Base-by-base conservation (phyloP, 2,329 filamentous ascomycete genomes). In the Aureobasidium sp. region DNA sequence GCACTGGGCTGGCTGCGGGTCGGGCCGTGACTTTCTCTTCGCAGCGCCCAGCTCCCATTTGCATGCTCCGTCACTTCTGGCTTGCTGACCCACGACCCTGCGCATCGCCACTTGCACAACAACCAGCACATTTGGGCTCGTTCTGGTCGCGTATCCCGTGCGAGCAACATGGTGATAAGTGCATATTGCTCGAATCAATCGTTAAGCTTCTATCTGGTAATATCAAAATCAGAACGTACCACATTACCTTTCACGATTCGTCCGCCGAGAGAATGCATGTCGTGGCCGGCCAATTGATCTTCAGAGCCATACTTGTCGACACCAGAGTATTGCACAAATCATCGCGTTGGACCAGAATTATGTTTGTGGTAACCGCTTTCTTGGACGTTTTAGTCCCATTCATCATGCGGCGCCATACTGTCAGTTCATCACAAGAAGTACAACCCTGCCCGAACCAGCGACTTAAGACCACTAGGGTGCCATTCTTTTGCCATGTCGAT, bases 1-100 rank as follows among this genome's bases (percentile, higher is more conserved):
- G n/a, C 29, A 51, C 48, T n/a, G n/a, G 31, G 20, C 34, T 36
- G 49, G 17, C 11, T 37, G 20, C 48, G 49, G 49, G 12, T 27
- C 49, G 34, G 31, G n/a, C 49, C 49, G 49, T 8, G 47, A 39
- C 49, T 52, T 47, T 59, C 44, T 41, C 56, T 29, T 49, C 56
- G 55, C 55, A n/a, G 39, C 49, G 49, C 39, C 31, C 34, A 41
- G 34, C 51, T 39, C 36, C 20, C 52, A 12, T 31, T 29, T 3
- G 14, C 52, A 56, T 56, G 52, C 37, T 56, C 52, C 39, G 52
- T 44, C 15, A 41, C 25, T n/a, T 42, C 36, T 25, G 42, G 22
- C 17, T 44, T 42, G 37, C n/a, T 25, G 15, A 5, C 37, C 37
- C 9, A 15, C 31, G 52, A 56, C 27, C 37, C 36, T 31, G 52